phyloP scores from a whole-genome alignment of 176 grass and related monocot species.

The Dactylis glomerata region DNA sequence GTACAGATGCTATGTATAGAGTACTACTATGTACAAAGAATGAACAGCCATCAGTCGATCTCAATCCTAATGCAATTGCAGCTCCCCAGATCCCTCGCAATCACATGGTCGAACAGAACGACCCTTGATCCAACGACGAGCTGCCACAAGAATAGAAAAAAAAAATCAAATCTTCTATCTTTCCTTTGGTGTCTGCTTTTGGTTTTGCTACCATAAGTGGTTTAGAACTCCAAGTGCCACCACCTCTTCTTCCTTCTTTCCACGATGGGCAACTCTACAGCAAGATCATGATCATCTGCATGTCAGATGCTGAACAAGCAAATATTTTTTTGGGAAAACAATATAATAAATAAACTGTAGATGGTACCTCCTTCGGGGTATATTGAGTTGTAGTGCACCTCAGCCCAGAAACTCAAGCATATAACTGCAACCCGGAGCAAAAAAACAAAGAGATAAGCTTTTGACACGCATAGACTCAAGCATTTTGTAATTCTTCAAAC shows the following conservation, averaged over 20 bases:
- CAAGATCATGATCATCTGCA: neutral
- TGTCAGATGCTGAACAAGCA: neutral
- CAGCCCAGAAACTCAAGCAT: slow-evolving; percentile 89
- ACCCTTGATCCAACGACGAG: neutral
- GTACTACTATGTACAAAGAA: neutral
- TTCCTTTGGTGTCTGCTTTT: neutral
- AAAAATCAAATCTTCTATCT: slow-evolving; percentile 32
- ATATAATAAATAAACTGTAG: neutral
- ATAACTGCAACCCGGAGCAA: slow-evolving; percentile 52
- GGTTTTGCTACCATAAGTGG: neutral
- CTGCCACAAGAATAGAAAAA: slow-evolving; percentile 16
- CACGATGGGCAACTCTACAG: slow-evolving; percentile 53
- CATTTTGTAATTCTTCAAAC: neutral
- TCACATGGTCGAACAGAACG: slow-evolving; percentile 17
- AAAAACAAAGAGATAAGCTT: neutral
- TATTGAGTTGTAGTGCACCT: slow-evolving; percentile 92
- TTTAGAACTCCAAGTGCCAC: slow-evolving; percentile 50
- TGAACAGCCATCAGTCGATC: neutral
- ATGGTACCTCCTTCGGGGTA: slow-evolving; percentile 81
- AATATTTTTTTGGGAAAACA: neutral
- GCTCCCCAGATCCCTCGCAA: neutral
- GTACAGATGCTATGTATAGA: neutral
- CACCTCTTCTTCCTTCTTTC: slow-evolving; percentile 73
- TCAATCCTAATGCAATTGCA: neutral
- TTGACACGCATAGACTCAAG: neutral